Evolutionary conservation across 1,139 yeast species (phyloP).

Genomic region (Taphrina flavorubra): DNA sequence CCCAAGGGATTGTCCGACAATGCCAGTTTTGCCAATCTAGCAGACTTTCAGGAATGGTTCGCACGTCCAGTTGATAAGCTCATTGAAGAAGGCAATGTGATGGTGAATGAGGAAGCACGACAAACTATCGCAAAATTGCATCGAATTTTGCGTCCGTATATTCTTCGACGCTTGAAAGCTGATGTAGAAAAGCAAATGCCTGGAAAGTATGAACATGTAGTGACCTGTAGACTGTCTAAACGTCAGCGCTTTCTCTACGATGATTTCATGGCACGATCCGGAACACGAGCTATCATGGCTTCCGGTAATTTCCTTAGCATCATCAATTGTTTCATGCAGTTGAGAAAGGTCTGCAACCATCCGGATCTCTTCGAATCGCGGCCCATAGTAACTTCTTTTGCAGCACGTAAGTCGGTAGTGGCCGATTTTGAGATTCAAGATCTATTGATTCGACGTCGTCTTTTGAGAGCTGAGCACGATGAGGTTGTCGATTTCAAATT

Average conservation of each 20-base stretch:
- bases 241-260: constrained; percentile 91
- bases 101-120: constrained; percentile 68
- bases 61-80: constrained; percentile 94
- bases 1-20: constrained; percentile 70
- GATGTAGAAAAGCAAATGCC: constrained; percentile 99
- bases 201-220: constrained; percentile 91
- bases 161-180: constrained; percentile 86
- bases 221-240: constrained; percentile 88
- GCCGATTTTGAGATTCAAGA: constrained; percentile 59
- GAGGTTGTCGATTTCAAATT: constrained; percentile 60
- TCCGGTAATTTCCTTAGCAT: constrained; percentile 95
- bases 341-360: constrained; percentile 96
- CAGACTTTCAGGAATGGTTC: constrained; percentile 97
- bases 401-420: constrained; percentile 69
- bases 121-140: constrained; percentile 87
- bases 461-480: constrained; percentile 50
- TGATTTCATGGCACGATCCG: constrained; percentile 96
- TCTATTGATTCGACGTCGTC: constrained; percentile 55
- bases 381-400: constrained; percentile 89
- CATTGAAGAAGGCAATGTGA: constrained; percentile 70
- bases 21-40: constrained; percentile 93
- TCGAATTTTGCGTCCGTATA: constrained; percentile 89
- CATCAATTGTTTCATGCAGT: constrained; percentile 96
- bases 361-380: constrained; percentile 96
- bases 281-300: constrained; percentile 89